These are phyloP conservation scores for Sapria himalayana DNA, from an alignment of 345 rosid genomes.

Conservation along the genomic window DNA sequence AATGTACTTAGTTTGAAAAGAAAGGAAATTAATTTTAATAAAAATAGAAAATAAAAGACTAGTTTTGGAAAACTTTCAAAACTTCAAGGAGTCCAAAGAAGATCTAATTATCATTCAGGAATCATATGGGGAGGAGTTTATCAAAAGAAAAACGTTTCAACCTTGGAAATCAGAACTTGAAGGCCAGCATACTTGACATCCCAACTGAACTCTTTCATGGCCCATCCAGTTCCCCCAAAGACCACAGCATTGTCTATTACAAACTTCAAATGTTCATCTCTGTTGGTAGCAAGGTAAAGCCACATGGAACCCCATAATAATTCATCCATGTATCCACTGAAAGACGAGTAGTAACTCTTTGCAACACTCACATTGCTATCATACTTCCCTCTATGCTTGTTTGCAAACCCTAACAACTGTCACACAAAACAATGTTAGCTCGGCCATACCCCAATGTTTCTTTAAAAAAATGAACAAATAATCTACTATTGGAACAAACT, in stretches of 20 bases:
- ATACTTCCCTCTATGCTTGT: constrained; percentile 54
- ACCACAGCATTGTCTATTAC: constrained; percentile 30
- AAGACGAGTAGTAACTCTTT: constrained; percentile 73
- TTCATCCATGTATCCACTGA: constrained; percentile 92
- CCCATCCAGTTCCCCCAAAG: constrained; percentile 78
- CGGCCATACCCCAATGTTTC: too few relatives aligned
- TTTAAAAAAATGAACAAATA: too few relatives aligned
- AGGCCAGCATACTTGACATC: constrained; percentile 86
- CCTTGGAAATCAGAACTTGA: constrained; percentile 73
- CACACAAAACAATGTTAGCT: constrained; percentile 7
- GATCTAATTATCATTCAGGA: too few relatives aligned
- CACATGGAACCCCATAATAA: constrained; percentile 88
- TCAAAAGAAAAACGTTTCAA: too few relatives aligned
- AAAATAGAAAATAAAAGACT: neutral
- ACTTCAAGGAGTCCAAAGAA: too few relatives aligned
- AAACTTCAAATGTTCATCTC: constrained; percentile 29
- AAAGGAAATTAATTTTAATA: too few relatives aligned
- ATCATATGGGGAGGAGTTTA: too few relatives aligned
- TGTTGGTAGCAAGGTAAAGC: constrained; percentile 89
- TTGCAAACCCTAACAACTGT: constrained; percentile 81
- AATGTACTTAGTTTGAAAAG: too few relatives aligned
- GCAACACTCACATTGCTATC: constrained; percentile 53
- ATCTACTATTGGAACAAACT: too few relatives aligned
- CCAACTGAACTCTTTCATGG: constrained; percentile 94
- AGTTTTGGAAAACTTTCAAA: too few relatives aligned